These are phyloP conservation scores for Trichoderma brevicompactum DNA, from an alignment of 2,329 filamentous ascomycete species.

Conservation along the genomic window DNA sequence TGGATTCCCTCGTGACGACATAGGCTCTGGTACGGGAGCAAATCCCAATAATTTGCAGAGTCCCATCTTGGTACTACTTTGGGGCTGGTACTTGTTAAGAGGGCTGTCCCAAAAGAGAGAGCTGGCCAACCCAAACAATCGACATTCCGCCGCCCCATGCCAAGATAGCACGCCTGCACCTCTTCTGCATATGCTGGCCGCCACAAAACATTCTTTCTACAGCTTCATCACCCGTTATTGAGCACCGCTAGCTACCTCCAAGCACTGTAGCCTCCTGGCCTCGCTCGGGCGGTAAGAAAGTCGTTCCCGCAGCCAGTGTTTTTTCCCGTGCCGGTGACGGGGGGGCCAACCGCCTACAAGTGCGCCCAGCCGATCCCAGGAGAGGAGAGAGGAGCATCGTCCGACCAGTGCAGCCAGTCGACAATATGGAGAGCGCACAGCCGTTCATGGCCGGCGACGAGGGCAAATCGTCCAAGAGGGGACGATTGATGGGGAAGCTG, in stretches of 20 bases:
- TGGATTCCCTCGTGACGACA: slow-evolving; percentile 30
- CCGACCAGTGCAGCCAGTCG: slow-evolving; percentile 30
- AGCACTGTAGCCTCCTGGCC: slow-evolving; percentile 2
- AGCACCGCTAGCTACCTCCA: not conserved
- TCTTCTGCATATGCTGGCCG: slow-evolving; percentile 26
- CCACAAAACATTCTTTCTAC: slow-evolving; percentile 5
- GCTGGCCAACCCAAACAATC: not conserved
- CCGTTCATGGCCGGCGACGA: slow-evolving; percentile 44
- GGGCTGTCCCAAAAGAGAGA: not conserved
- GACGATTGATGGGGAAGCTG: slow-evolving; percentile 67
- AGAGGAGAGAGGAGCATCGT: slow-evolving; percentile 27
- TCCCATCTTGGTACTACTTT: too few relatives aligned
- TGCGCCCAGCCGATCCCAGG: slow-evolving; percentile 31
- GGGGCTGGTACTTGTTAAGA: too few relatives aligned
- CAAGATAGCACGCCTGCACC: slow-evolving; percentile 12
- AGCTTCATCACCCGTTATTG: slow-evolving; percentile 22
- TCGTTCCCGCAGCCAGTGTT: slow-evolving; percentile 16
- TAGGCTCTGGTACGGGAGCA: slow-evolving; percentile 23
- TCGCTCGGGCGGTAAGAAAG: slow-evolving; percentile 19
- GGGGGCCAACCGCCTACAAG: slow-evolving; percentile 27
- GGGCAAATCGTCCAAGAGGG: slow-evolving; percentile 51
- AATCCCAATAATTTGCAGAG: slow-evolving; percentile 25
- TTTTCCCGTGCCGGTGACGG: slow-evolving; percentile 27
- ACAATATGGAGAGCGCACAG: slow-evolving; percentile 52
- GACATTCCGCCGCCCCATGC: slow-evolving; percentile 21